A percentile compares a stretch with the other conserved stretches of the same genome.
These are phyloP conservation scores for Schizophyllum commune DNA, from an alignment of 1,284 basidiomycete genomes.

Conservation along the genomic window DNA sequence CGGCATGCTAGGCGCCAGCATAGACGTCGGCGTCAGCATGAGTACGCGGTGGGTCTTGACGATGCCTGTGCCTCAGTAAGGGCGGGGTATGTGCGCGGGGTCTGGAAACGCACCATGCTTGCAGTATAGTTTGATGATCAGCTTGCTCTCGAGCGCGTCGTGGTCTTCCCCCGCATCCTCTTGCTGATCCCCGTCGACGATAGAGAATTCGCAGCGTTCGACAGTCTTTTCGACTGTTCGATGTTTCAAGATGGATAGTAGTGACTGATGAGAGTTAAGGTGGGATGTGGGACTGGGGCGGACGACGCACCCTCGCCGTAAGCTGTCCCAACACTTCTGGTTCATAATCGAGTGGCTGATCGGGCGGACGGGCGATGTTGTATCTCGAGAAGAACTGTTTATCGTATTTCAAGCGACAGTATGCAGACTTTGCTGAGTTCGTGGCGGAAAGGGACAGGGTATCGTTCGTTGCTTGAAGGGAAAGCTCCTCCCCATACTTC, in stretches of 20 bases:
- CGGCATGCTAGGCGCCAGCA: constrained; percentile 54
- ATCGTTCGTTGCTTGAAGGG: constrained; percentile 55
- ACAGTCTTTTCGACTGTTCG: constrained; percentile 66
- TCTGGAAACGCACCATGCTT: constrained; percentile 55
- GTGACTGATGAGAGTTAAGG: constrained; percentile 33
- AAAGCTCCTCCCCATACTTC: constrained; percentile 72
- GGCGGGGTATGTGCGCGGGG: background rate
- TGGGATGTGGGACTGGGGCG: background rate
- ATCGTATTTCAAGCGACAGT: constrained; percentile 67
- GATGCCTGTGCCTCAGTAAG: constrained; percentile 40
- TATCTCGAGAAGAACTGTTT: constrained; percentile 66
- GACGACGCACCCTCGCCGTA: constrained; percentile 46
- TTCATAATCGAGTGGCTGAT: constrained; percentile 21
- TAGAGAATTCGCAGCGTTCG: constrained; percentile 64
- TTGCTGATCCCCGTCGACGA: constrained; percentile 43
- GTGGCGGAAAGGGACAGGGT: constrained; percentile 59
- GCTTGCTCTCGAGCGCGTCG: constrained; percentile 61
- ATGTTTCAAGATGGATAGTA: constrained; percentile 67
- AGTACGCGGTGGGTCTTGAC: constrained; percentile 71
- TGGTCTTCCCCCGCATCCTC: constrained; percentile 35
- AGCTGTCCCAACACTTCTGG: constrained; percentile 52
- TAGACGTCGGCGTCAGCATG: constrained; percentile 45
- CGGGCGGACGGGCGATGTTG: constrained; percentile 24
- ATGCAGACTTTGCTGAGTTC: constrained; percentile 73
- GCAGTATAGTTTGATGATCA: constrained; percentile 67